phyloP scores from a whole-genome alignment of 2,329 filamentous ascomycete species.

The Coniochaeta sp. region DNA sequence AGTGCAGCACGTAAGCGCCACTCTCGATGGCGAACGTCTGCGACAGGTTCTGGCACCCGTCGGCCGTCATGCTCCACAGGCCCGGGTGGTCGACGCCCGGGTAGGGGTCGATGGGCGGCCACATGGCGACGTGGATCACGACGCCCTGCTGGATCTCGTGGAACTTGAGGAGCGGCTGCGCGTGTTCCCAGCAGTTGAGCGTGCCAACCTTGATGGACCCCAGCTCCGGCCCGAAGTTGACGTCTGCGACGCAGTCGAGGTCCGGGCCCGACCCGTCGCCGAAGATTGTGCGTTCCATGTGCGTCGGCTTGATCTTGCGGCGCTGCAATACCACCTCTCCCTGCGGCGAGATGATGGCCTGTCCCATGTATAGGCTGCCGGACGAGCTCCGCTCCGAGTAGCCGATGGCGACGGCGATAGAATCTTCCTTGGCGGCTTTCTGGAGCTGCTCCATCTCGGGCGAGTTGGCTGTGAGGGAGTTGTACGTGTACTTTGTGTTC shows the following conservation, averaged over 20 bases:
- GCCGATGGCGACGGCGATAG: constrained; percentile 35
- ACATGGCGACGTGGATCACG: constrained; percentile 39
- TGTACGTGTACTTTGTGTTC: constrained; percentile 22
- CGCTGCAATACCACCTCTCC: constrained; percentile 32
- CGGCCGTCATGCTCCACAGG: constrained; percentile 22
- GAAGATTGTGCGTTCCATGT: constrained; percentile 44
- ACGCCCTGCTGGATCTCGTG: constrained; percentile 35
- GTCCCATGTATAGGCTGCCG: constrained; percentile 35
- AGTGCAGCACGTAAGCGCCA: constrained; percentile 46
- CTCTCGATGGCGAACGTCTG: constrained; percentile 52
- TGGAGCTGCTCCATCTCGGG: constrained; percentile 29
- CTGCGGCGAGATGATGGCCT: constrained; percentile 33
- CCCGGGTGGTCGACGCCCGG: constrained; percentile 12
- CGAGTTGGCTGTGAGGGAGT: constrained; percentile 11
- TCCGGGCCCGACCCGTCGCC: constrained; percentile 34
- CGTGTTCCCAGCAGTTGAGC: constrained; percentile 44
- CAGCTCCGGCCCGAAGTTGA: constrained; percentile 26
- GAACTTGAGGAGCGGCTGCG: constrained; percentile 42
- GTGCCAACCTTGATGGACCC: constrained; percentile 31
- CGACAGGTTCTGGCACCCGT: constrained; percentile 34
- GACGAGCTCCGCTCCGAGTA: constrained; percentile 31
- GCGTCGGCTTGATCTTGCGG: constrained; percentile 45
- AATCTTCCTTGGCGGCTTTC: constrained; percentile 22
- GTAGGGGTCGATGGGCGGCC: constrained; percentile 26
- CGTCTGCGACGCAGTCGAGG: constrained; percentile 31